Evolutionary conservation across 2,329 filamentous ascomycete genomes (phyloP), one percentile per base, ranked within the genome.

Genomic region (Cryoendolithus antarcticus): DNA sequence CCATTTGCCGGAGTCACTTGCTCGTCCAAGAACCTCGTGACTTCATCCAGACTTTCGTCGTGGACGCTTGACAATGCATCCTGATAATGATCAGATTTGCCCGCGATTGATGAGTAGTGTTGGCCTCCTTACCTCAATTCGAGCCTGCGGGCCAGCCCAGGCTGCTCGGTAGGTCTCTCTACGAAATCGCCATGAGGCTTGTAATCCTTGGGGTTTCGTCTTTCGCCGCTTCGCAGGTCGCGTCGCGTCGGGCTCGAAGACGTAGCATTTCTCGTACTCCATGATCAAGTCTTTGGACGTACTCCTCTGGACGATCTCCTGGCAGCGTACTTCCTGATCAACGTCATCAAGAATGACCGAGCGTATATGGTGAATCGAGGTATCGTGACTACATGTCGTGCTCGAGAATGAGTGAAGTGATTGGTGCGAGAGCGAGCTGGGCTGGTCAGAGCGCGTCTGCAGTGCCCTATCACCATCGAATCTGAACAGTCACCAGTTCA

Each of bases 101-200:
- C 54, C 31, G 52, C 50, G 30, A 66, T 52, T 4, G 60, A 64
- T 3, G 55, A 48, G 66, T 61, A 30, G 61, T 60, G 31, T 60
- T 12, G 9, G 10, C 33, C n/a, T 35, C 12, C 28, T 37, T 50
- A 75, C 74, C 57, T 80, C 70, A 37, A 88, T 79, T 19, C 74
- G 71, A 34, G 61, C 57, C 44, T 85, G 72, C 48, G 84, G 73
- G 30, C 67, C 61, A 2, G 64, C 60, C 85, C 85, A 91, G 36
- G 74, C 65, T 38, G 68, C 60, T 37, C 75, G 62, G 57, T 78
- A 89, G 3, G 75, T 63, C 33, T 66, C 60, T 53, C 77, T 67
- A 13, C 84, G 70, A 37, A 76, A 59, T 21, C 48, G 42, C 55
- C 56, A 61, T 2, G 60, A 60, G n/a, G 54, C 42, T 30, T 61